These are phyloP conservation scores for Hypoxylon sp. DNA, from an alignment of 2,329 filamentous ascomycete species.

Conservation along the genomic window DNA sequence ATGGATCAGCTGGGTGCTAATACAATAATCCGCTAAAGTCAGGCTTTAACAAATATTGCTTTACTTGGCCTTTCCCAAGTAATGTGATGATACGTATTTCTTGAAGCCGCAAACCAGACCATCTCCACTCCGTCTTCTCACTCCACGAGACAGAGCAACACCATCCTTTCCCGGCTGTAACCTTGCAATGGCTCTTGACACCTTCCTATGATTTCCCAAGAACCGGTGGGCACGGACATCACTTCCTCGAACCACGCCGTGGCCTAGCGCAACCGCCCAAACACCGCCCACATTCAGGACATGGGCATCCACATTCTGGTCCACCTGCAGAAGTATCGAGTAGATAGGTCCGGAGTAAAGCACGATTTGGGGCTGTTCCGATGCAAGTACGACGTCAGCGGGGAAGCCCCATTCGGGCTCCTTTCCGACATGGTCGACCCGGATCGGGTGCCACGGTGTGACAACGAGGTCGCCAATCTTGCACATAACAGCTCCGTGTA, in stretches of 20 bases:
- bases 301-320: slow-evolving; percentile 62
- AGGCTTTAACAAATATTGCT: not conserved
- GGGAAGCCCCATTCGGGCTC: slow-evolving; percentile 64
- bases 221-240: slow-evolving; percentile 68
- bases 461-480: slow-evolving; percentile 64
- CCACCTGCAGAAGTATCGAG: slow-evolving; percentile 69
- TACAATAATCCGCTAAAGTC: not conserved
- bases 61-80: not conserved
- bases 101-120: slow-evolving; percentile 33
- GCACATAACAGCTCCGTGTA: slow-evolving; percentile 61
- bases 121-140: slow-evolving; percentile 23
- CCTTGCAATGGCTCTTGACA: slow-evolving; percentile 58
- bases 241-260: slow-evolving; percentile 62
- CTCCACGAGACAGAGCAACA: slow-evolving; percentile 49
- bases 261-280: slow-evolving; percentile 72
- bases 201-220: slow-evolving; percentile 66
- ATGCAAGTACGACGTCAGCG: slow-evolving; percentile 53
- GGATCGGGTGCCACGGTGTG: slow-evolving; percentile 74
- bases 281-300: slow-evolving; percentile 63
- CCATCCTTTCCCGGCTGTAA: slow-evolving; percentile 58
- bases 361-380: slow-evolving; percentile 43
- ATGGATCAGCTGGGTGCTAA: not conserved
- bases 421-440: slow-evolving; percentile 47
- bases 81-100: slow-evolving; percentile 16
- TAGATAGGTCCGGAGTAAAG: slow-evolving; percentile 68